Base-by-base conservation (phyloP, 2,329 filamentous ascomycete species). In the Talaromyces sp. region DNA sequence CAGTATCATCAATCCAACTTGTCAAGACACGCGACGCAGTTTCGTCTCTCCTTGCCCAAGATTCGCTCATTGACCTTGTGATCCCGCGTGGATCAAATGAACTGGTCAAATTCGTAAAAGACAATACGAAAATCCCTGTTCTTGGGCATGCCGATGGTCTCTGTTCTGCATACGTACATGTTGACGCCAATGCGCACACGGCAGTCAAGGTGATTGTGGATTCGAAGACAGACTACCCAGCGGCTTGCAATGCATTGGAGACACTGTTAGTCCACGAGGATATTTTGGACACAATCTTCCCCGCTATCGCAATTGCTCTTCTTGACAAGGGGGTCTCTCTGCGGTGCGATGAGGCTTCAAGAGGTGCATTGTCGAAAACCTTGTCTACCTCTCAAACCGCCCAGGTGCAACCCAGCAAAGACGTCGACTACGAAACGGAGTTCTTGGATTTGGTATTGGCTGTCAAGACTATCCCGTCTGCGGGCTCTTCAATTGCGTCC, bases 101-200 rank as follows among this genome's bases (percentile, higher is more conserved):
- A 49, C 84, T 97, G 8, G 92, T 97, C 36, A 83, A 89, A 52
- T 90, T 90, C 73, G 91, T 97, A 74, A 97, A 97, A 75, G 83
- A 86, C 40, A 88, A 88, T 59, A 97, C 94, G 47, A 90, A 90
- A 68, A 97, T 99, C 64, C 94, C 94, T 1, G 94, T 99, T 1
- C 85, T 99, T 20, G 94, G 94, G 57, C 94, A 99, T 70, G 94
- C 94, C 20, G 94, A 99, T 70, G 94, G 94, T 32, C 82, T 97
- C 52, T 99, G 94, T 77, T 84, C 86, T 57, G 85, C 91, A 57
- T 99, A 94, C 73, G 81, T 99, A 47, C 89, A 94, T 65, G 79
- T 81, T 10, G 89, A 91, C 52, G 92, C 90, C 43, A 87, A 95
- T 64, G 74, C 80, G 35, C 76, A 81, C 39, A 87, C 90, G 75